phyloP scores from a whole-genome alignment of 169 alveolate species.

The Besnoitia besnoiti region DNA sequence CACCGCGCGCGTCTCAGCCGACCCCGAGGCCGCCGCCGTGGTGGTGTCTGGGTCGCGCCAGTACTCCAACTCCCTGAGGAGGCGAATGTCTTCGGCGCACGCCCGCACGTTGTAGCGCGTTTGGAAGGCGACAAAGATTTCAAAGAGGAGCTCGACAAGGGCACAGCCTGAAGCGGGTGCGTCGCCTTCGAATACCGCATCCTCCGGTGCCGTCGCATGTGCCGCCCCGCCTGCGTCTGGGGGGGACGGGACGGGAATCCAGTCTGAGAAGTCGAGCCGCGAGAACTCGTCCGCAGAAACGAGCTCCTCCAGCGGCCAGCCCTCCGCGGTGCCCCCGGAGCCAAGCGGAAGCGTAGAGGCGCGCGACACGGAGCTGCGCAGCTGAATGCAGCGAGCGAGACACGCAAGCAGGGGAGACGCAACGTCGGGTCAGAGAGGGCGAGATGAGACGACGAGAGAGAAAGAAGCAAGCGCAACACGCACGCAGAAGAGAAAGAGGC shows the following conservation, averaged over 20 bases:
- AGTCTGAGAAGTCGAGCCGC: background rate
- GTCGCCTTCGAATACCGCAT: background rate
- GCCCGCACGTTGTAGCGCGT: background rate
- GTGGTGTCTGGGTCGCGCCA: background rate
- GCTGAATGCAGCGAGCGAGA: background rate
- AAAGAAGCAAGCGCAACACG: too few relatives aligned
- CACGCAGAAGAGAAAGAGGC: too few relatives aligned
- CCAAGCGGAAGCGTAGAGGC: background rate
- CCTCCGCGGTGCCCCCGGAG: background rate
- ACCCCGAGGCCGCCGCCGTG: background rate
- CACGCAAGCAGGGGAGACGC: too few relatives aligned
- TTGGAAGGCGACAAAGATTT: background rate
- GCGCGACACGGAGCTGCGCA: background rate
- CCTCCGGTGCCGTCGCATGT: background rate
- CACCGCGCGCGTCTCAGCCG: too few relatives aligned
- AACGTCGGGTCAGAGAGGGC: too few relatives aligned
- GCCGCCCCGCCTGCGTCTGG: background rate
- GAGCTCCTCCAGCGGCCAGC: slow-evolving; percentile 1
- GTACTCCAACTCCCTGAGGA: background rate
- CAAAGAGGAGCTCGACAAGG: background rate
- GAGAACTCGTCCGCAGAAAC: background rate
- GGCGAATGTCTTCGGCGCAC: background rate
- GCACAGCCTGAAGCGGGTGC: background rate
- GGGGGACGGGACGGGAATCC: background rate
- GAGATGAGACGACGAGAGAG: too few relatives aligned